These are phyloP conservation scores for Penicillium malachiteum DNA, from an alignment of 495 filamentous ascomycete species.

Conservation along the genomic window DNA sequence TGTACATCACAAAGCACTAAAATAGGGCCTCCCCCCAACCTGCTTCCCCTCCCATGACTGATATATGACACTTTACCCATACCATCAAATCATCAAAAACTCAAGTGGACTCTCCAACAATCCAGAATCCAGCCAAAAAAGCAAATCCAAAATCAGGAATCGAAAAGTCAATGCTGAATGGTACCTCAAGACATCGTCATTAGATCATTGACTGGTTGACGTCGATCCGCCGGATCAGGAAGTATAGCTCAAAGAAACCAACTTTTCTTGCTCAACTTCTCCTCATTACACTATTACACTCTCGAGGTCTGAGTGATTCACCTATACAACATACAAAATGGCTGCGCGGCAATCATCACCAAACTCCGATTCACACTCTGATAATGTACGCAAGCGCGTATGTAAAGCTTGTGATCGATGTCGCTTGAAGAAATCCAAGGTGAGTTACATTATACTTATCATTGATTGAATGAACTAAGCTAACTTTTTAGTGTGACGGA, in stretches of 20 bases:
- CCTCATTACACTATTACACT: no score
- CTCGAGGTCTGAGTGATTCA: neutral
- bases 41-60: conserved; percentile 9
- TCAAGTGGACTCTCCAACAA: neutral
- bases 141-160: no score
- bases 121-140: no score
- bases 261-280: conserved; percentile 1
- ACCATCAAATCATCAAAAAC: conserved; percentile 1
- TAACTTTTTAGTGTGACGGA: conserved; percentile 54
- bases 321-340: conserved; percentile 30
- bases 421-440: conserved; percentile 65
- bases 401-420: conserved; percentile 66
- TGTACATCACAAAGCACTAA: conserved; percentile 5
- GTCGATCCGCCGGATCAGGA: conserved; percentile 30
- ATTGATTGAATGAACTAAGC: conserved; percentile 12
- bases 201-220: conserved; percentile 36
- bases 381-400: conserved; percentile 55
- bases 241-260: conserved; percentile 23
- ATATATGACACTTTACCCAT: conserved; percentile 17
- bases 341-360: conserved; percentile 48
- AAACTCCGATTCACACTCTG: conserved; percentile 45
- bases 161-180: conserved; percentile 18
- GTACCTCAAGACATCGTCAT: conserved; percentile 22
- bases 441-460: conserved; percentile 26
- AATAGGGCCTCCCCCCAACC: conserved; percentile 3